Conservation (phyloP, 2,329 filamentous ascomycete species). For the Penicillium griseofulvum region DNA sequence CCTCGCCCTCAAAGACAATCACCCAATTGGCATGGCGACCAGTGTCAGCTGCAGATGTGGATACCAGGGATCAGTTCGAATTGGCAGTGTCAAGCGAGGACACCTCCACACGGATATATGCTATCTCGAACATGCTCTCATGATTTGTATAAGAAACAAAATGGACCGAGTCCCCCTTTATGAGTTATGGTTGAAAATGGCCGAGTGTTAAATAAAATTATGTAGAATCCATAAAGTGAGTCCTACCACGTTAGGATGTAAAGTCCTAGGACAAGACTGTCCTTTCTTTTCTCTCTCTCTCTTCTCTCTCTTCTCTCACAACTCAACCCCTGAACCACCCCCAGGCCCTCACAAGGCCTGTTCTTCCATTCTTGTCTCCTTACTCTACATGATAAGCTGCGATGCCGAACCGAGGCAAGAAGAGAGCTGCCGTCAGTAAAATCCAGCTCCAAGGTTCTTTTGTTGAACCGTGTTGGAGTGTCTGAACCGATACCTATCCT, state of each 20-base stretch:
- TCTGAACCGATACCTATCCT: background rate
- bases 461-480: background rate
- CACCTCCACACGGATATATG: slow-evolving; percentile 43
- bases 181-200: slow-evolving; percentile 6
- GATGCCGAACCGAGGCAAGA: background rate
- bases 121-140: slow-evolving; percentile 31
- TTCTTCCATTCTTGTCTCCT: background rate
- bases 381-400: background rate
- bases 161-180: slow-evolving; percentile 2
- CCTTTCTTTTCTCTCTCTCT: background rate
- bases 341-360: background rate
- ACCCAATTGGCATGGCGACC: slow-evolving; percentile 70
- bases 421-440: background rate
- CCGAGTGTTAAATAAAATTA: background rate
- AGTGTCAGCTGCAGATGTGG: slow-evolving; percentile 8
- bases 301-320: background rate
- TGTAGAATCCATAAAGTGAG: background rate
- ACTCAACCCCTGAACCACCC: background rate
- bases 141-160: slow-evolving; percentile 23
- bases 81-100: slow-evolving; percentile 50
- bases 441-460: too few relatives aligned
- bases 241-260: too few relatives aligned
- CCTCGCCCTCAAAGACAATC: slow-evolving; percentile 63
- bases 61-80: slow-evolving; percentile 24
- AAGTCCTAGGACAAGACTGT: too few relatives aligned